Percentiles rank a stretch among this genome's conserved stretches.
Conservation (phyloP, 2,329 filamentous ascomycete genomes). For the Graphiopsis chlorocephala region DNA sequence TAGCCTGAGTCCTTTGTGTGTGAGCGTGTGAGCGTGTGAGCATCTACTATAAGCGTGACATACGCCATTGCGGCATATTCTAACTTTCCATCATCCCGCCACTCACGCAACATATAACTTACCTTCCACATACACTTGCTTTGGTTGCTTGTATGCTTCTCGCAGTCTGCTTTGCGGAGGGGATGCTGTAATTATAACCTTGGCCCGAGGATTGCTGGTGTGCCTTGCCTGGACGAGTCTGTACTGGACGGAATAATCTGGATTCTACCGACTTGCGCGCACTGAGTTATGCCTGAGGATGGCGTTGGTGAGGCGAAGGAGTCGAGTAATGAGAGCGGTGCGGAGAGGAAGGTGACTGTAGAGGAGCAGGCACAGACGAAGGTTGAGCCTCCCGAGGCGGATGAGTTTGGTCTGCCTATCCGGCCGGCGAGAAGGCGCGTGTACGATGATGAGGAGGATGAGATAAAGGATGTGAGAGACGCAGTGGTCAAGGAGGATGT, state of each 20-base stretch:
- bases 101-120: neutral
- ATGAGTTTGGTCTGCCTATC: slow-evolving; percentile 40
- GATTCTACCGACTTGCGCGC: neutral
- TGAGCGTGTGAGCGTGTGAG: neutral
- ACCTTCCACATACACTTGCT: neutral
- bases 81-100: neutral
- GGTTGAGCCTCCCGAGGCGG: slow-evolving; percentile 25
- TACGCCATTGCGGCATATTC: neutral
- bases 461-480: neutral
- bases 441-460: slow-evolving; percentile 26
- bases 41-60: neutral
- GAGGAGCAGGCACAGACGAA: neutral
- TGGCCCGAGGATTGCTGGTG: neutral
- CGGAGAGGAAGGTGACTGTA: neutral
- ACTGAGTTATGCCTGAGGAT: slow-evolving; percentile 15
- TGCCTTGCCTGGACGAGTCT: neutral
- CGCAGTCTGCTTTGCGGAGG: neutral
- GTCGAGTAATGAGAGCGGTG: neutral
- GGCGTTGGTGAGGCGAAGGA: slow-evolving; percentile 3
- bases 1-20: neutral
- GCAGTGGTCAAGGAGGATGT: neutral
- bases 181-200: neutral
- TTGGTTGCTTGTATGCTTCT: neutral
- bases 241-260: neutral
- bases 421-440: slow-evolving; percentile 30